These are phyloP conservation scores for Boletus insuetus DNA, from an alignment of 768 basidiomycete genomes.

Conservation along the genomic window DNA sequence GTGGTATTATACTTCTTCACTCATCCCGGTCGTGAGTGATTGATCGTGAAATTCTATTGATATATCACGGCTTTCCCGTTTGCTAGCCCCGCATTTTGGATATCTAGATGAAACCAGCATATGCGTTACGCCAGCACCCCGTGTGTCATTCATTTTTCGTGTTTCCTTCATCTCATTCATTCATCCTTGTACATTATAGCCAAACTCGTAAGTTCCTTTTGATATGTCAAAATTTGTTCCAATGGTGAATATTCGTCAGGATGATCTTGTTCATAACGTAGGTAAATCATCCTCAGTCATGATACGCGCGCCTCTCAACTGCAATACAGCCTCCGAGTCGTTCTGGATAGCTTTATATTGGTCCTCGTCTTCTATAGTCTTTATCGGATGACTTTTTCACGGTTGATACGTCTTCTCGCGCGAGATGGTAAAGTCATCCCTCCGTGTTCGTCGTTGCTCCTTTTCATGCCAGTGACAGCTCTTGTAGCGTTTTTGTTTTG, in stretches of 20 bases:
- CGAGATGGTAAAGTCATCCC: background rate
- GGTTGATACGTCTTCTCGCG: background rate
- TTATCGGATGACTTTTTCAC: background rate
- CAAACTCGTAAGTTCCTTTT: constrained; percentile 3
- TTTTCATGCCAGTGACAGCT: constrained; percentile 1
- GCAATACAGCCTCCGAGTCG: background rate
- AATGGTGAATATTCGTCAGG: constrained; percentile 4
- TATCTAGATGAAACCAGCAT: constrained; percentile 13
- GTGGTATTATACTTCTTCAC: background rate
- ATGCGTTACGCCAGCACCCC: constrained; percentile 1
- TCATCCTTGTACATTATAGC: constrained; percentile 1
- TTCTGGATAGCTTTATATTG: background rate
- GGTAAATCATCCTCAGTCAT: background rate
- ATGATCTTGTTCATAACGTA: constrained; percentile 11
- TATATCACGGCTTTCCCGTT: background rate
- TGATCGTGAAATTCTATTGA: background rate
- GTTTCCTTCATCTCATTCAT: background rate
- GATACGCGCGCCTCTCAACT: background rate
- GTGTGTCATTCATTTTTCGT: constrained; percentile 8
- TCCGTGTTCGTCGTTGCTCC: too few species aligned
- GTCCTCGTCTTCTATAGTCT: background rate
- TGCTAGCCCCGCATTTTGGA: background rate
- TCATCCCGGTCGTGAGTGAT: background rate
- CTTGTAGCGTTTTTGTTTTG: background rate
- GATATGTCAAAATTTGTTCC: background rate